These are phyloP conservation scores for Skeletonema menzelii DNA, from an alignment of 108 stramenopile genomes.

Conservation along the genomic window DNA sequence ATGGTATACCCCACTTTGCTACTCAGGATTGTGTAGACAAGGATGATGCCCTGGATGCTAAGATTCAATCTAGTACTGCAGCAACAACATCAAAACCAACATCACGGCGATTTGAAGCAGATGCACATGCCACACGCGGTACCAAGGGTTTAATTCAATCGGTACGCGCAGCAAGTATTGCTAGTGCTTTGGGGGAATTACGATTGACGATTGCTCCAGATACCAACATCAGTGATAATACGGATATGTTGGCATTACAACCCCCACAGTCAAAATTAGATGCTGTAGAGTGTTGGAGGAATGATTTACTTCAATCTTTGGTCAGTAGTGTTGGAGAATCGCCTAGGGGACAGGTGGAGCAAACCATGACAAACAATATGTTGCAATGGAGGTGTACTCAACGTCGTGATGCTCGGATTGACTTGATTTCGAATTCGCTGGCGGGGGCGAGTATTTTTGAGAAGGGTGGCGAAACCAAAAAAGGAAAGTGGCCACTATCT, in stretches of 20 bases:
- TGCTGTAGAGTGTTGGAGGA: slow-evolving; percentile 57
- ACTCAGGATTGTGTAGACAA: not conserved
- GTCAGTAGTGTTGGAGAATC: slow-evolving; percentile 21
- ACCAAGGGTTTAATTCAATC: slow-evolving; percentile 72
- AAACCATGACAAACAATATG: slow-evolving; percentile 42
- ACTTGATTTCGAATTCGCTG: slow-evolving; percentile 30
- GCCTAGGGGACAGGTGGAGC: slow-evolving; percentile 18
- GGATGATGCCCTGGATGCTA: not conserved
- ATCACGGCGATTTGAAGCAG: slow-evolving; percentile 61
- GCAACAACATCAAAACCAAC: not conserved
- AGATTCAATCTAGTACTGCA: not conserved
- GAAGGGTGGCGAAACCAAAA: not conserved
- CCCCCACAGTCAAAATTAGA: slow-evolving; percentile 18
- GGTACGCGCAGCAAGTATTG: slow-evolving; percentile 77
- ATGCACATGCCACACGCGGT: slow-evolving; percentile 73
- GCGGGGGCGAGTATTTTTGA: slow-evolving; percentile 15
- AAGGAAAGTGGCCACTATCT: slow-evolving; percentile 17
- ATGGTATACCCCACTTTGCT: not conserved
- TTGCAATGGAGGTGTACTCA: slow-evolving; percentile 38
- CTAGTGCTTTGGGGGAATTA: slow-evolving; percentile 75
- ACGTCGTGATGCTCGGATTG: slow-evolving; percentile 32
- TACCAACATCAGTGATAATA: not conserved
- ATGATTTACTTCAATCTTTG: slow-evolving; percentile 32
- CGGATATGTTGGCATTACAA: not conserved
- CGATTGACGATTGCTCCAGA: slow-evolving; percentile 39